phyloP scores from a whole-genome alignment of 352 stramenopile species.

The Phytophthora syringae region DNA sequence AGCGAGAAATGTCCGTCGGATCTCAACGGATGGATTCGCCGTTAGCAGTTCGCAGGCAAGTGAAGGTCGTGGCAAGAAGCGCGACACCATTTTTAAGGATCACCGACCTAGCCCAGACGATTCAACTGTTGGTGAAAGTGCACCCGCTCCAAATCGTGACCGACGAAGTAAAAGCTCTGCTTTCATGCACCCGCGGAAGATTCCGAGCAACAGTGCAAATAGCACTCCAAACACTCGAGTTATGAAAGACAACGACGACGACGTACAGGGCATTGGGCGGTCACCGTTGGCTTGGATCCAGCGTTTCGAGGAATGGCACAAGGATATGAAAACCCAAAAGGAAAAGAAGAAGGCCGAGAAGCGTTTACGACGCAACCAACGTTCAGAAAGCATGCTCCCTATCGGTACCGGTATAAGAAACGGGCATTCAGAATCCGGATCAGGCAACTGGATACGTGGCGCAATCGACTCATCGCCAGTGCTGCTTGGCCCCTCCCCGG shows the following conservation, averaged over 20 bases:
- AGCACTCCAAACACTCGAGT: constrained; percentile 21
- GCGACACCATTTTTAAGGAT: constrained; percentile 36
- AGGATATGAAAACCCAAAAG: constrained; percentile 79
- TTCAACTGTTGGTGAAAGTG: constrained; percentile 24
- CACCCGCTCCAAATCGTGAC: constrained; percentile 38
- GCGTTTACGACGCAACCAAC: constrained; percentile 55
- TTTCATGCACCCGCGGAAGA: constrained; percentile 51
- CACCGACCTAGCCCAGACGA: constrained; percentile 12
- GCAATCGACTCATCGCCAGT: constrained; percentile 40
- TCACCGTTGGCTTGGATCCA: constrained; percentile 82
- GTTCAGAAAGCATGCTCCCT: constrained; percentile 38
- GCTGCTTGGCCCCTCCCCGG: constrained; percentile 20
- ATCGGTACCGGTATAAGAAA: constrained; percentile 20
- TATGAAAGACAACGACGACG: constrained; percentile 40
- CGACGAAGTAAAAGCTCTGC: constrained; percentile 79
- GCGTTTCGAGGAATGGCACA: constrained; percentile 83
- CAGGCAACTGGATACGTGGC: constrained; percentile 20
- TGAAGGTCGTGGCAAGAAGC: constrained; percentile 49
- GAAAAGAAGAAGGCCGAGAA: constrained; percentile 84
- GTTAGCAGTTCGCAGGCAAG: constrained; percentile 37
- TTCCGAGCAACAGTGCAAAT: constrained; percentile 21
- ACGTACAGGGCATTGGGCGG: constrained; percentile 47
- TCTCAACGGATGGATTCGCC: constrained; percentile 38
- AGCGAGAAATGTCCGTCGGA: constrained; percentile 48
- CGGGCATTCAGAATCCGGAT: constrained; percentile 15